Evolutionary conservation across 345 rosid genomes (phyloP), one percentile per base, ranked within the genome.

Genomic region (Orychophragmus violaceus): DNA sequence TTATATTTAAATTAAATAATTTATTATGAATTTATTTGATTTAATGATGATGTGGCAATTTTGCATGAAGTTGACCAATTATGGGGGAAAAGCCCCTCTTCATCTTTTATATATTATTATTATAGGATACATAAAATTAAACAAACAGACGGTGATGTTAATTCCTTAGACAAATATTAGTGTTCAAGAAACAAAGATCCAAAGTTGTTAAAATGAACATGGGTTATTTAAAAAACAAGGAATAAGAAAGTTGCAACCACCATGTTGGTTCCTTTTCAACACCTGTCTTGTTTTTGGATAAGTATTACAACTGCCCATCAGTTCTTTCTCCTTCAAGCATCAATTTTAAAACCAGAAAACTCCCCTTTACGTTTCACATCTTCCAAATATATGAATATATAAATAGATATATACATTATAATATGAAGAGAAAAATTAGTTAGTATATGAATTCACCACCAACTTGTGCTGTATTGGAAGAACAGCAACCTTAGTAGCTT

Each of bases 401-500:
- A 72, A 25, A 49, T 28, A 18, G 14, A 25, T 42, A 42, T 19
- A 45, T 0, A 54, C 64, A 46, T 46, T 55, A 64, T 48, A 6
- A 64, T 27, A 64, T 42, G 30, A n/a, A 9, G 18, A 14, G 4
- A 41, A 39, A 2, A 65, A 30, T 50, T 73, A 51, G 62, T 64
- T 72, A 65, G 76, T 8, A 52, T 51, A 53, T 53, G 65, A 25
- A 42, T 60, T 61, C 72, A 59, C 42, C 58, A 66, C 77, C 73
- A 61, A 67, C 64, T 67, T 68, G 50, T 53, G 59, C 60, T 74
- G 73, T 53, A 60, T 74, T 67, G 44, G 58, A 54, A 60, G 58
- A 67, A 61, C 77, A 67, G 52, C 77, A 74, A 74, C 68, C 77
- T 61, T 67, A 74, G 77, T 67, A 74, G 77, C 77, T 74, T 54